Conservation (phyloP, 768 basidiomycete genomes). For the Suillus weaverae region DNA sequence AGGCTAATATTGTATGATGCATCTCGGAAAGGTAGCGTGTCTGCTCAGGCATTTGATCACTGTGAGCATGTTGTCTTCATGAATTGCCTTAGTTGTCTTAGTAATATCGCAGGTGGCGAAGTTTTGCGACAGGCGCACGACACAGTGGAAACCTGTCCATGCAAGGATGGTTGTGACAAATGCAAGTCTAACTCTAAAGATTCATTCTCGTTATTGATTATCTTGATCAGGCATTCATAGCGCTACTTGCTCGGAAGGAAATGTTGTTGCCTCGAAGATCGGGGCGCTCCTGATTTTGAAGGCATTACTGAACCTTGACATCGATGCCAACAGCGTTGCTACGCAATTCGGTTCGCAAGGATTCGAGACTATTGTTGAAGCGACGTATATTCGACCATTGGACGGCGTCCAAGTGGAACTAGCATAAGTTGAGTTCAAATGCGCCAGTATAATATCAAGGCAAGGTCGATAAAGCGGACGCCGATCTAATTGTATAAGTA, state of each 20-base stretch:
- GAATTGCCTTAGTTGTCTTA: neutral
- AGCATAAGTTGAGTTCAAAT: conserved; percentile 6
- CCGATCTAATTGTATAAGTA: too few relatives aligned
- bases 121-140: conserved; percentile 60
- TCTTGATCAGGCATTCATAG: conserved; percentile 62
- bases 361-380: conserved; percentile 55
- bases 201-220: neutral
- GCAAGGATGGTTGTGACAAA: conserved; percentile 64
- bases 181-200: conserved; percentile 46
- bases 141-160: conserved; percentile 60
- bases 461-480: too few relatives aligned
- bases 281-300: conserved; percentile 73
- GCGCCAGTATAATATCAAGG: neutral
- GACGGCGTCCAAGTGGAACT: conserved; percentile 50
- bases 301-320: conserved; percentile 51
- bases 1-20: conserved; percentile 84
- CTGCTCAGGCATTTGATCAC: conserved; percentile 82
- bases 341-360: conserved; percentile 26
- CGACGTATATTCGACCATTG: conserved; percentile 44
- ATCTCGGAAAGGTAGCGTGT: conserved; percentile 67
- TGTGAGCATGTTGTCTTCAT: conserved; percentile 38
- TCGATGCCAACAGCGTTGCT: conserved; percentile 40
- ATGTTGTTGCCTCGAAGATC: conserved; percentile 69
- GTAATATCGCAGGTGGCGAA: conserved; percentile 44
- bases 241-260: conserved; percentile 64